These are phyloP conservation scores for Aspergillus sp. DNA, from an alignment of 2,329 filamentous ascomycete genomes.

Conservation along the genomic window DNA sequence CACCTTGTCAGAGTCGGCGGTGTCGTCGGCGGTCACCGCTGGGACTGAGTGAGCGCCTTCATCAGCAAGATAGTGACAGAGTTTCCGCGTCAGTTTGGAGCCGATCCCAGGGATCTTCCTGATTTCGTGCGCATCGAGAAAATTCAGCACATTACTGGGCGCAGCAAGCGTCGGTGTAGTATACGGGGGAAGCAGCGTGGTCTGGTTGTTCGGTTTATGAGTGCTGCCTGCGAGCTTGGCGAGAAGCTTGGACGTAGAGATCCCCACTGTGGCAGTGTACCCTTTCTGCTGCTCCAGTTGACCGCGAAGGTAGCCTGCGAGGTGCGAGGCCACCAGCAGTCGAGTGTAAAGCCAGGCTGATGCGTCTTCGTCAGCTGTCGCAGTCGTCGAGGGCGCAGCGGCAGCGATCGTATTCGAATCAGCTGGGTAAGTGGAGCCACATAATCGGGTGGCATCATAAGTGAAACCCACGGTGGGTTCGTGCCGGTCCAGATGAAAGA, in stretches of 20 bases:
- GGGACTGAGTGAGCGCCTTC: neutral
- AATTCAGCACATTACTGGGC: slow-evolving; percentile 60
- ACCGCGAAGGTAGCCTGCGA: slow-evolving; percentile 72
- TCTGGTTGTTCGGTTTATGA: slow-evolving; percentile 87
- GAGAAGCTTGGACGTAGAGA: slow-evolving; percentile 83
- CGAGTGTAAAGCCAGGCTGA: slow-evolving; percentile 53
- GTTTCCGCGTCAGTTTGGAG: slow-evolving; percentile 70
- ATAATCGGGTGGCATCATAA: slow-evolving; percentile 70
- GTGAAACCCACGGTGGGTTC: slow-evolving; percentile 79
- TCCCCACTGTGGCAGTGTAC: slow-evolving; percentile 84
- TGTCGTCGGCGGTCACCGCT: neutral
- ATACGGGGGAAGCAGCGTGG: slow-evolving; percentile 72
- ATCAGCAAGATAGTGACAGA: slow-evolving; percentile 42
- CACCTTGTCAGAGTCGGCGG: slow-evolving; percentile 54
- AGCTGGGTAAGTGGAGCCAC: slow-evolving; percentile 63
- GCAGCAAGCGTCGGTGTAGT: slow-evolving; percentile 29
- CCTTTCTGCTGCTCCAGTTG: slow-evolving; percentile 74
- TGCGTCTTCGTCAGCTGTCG: slow-evolving; percentile 6
- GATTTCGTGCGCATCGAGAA: slow-evolving; percentile 75
- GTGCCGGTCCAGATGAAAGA: slow-evolving; percentile 72
- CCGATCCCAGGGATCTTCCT: slow-evolving; percentile 85
- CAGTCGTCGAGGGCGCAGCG: slow-evolving; percentile 28
- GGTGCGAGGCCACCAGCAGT: slow-evolving; percentile 75
- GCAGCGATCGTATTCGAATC: slow-evolving; percentile 8
- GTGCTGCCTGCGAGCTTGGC: slow-evolving; percentile 81